Base-by-base conservation (phyloP, 83 land plant species). In the Diphasiastrum complanatum region DNA sequence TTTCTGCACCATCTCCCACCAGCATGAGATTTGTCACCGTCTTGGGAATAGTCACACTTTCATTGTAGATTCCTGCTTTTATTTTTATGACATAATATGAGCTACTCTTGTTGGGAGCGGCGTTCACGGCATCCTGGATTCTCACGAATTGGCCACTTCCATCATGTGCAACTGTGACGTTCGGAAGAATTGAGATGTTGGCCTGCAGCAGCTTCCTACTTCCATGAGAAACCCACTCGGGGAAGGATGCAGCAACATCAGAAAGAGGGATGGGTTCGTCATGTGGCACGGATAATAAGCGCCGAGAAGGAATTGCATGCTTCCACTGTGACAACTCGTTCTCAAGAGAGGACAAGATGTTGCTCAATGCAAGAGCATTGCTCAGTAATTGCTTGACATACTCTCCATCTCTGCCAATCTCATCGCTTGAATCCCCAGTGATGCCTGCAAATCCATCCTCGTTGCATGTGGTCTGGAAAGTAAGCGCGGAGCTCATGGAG, bases 141-240 rank as follows among this genome's bases (percentile, higher is more conserved):
- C 65, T 75, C 5, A 14, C 63, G 61, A 20, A 76, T 5, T 81
- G 35, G 1, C 85, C 89, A 23, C 63, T 66, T 1, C 83, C 83
- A 26, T 82, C 86, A 51, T 75, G 48, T 25, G 85, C 85, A 55
- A 85, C 85, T 12, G 60, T 67, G 3, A 70, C 71, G 30, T 76
- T 32, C 10, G 74, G 60, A 35, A 45, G 40, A 0, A 59, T 10
- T 10, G 2, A 6, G 4, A 37, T 3, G 0, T 57, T 10, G 51
- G 20, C 48, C 4, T 51, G 55, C 22, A 51, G 25, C 25, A 51
- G 55, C 27, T 33, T 2, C 32, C 55, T 29, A 6, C 30, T 33
- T 2, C 25, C 55, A 2, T 29, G 32, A 14, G 55, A 51, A 16
- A 51, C 55, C 55, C 55, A 51, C 2, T 19, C n/a, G 2, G 55